Percentiles rank a stretch among this genome's conserved stretches.
These are phyloP conservation scores for Staphylotrichum tortipilum DNA, from an alignment of 495 filamentous ascomycete genomes.

Conservation along the genomic window DNA sequence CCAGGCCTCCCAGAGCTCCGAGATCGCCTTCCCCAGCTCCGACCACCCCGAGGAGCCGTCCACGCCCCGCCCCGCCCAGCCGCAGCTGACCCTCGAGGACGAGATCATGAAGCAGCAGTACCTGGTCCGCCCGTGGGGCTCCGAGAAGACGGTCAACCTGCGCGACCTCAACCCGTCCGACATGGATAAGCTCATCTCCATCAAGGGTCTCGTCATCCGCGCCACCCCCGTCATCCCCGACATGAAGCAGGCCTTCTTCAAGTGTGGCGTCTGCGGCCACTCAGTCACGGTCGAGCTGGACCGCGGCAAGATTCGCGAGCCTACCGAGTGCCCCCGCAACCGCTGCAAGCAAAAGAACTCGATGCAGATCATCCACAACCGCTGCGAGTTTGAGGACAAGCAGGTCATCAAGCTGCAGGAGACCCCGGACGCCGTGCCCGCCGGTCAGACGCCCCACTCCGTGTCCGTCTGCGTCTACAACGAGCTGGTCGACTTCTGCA, in stretches of 20 bases:
- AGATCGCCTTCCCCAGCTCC: constrained; percentile 64
- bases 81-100: constrained; percentile 36
- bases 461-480: constrained; percentile 95
- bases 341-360: constrained; percentile 80
- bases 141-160: constrained; percentile 82
- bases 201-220: constrained; percentile 95
- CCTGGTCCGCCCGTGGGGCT: constrained; percentile 81
- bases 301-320: constrained; percentile 91
- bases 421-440: constrained; percentile 86
- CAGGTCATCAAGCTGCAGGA: constrained; percentile 99
- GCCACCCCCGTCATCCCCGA: constrained; percentile 95
- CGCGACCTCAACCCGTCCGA: constrained; percentile 90
- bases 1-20: constrained; percentile 50
- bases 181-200: constrained; percentile 91
- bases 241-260: constrained; percentile 93
- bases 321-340: constrained; percentile 78
- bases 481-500: constrained; percentile 94
- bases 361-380: constrained; percentile 97
- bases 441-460: constrained; percentile 96
- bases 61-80: constrained; percentile 23
- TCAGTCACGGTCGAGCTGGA: constrained; percentile 86
- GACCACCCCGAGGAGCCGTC: constrained; percentile 50
- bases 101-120: constrained; percentile 65
- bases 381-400: constrained; percentile 90
- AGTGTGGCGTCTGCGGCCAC: constrained; percentile 85